Evolutionary conservation across 805 yeast species (phyloP).

Genomic region (Nakazawaea molendinolei): DNA sequence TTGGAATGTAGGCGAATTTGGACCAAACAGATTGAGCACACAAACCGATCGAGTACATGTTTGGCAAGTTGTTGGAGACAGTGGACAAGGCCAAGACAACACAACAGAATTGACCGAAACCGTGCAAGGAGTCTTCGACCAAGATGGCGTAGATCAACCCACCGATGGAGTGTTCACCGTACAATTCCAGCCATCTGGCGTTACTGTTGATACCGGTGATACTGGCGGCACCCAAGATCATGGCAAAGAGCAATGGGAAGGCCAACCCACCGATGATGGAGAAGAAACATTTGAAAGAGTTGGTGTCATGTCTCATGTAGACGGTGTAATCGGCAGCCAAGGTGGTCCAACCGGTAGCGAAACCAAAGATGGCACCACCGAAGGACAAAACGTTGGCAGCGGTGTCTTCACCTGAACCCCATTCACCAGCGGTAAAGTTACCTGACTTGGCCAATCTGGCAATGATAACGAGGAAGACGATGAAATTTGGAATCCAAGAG

Average conservation of each 20-base stretch:
- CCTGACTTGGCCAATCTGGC: constrained; percentile 66
- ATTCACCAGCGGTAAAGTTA: constrained; percentile 50
- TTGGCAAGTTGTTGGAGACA: constrained; percentile 87
- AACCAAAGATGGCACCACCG: constrained; percentile 81
- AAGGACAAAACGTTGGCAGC: constrained; percentile 76
- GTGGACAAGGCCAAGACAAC: constrained; percentile 82
- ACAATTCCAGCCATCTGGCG: constrained; percentile 40
- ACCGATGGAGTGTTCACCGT: constrained; percentile 56
- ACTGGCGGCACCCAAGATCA: constrained; percentile 83
- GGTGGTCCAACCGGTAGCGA: constrained; percentile 92
- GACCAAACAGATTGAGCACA: constrained; percentile 84
- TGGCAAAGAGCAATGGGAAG: constrained; percentile 63
- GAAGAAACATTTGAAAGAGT: constrained; percentile 52
- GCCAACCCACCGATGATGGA: constrained; percentile 59
- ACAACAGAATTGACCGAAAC: constrained; percentile 85
- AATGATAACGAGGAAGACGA: constrained; percentile 70
- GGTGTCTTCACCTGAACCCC: constrained; percentile 52
- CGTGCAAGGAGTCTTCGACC: constrained; percentile 74
- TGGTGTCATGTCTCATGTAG: constrained; percentile 67
- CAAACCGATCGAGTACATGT: constrained; percentile 85
- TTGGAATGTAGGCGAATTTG: constrained; percentile 66
- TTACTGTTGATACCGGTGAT: constrained; percentile 55
- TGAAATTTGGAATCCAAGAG: constrained; percentile 81
- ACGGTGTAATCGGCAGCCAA: constrained; percentile 90
- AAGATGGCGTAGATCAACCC: constrained; percentile 77